A percentile compares a stretch with the other conserved stretches of the same genome.
These are phyloP conservation scores for Moesziomyces antarcticus DNA, from an alignment of 1,284 basidiomycete genomes.

Conservation along the genomic window DNA sequence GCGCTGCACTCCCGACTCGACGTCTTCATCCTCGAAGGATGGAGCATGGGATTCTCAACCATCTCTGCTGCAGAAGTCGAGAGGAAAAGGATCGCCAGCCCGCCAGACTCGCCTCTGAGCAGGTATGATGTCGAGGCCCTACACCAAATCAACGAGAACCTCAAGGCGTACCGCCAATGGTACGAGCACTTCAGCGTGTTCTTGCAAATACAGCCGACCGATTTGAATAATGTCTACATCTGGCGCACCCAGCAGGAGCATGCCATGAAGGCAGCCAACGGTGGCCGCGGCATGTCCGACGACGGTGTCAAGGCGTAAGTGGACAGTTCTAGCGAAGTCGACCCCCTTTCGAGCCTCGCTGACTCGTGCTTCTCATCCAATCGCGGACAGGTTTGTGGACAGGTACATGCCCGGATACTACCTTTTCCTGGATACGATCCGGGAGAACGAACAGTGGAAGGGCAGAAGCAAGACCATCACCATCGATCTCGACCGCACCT, in stretches of 20 bases:
- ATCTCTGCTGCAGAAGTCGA: slow-evolving; percentile 11
- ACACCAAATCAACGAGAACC: slow-evolving; percentile 34
- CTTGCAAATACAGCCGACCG: slow-evolving; percentile 33
- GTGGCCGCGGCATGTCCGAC: slow-evolving; percentile 37
- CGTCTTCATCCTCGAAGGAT: slow-evolving; percentile 45
- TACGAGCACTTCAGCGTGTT: slow-evolving; percentile 36
- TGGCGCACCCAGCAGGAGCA: slow-evolving; percentile 46
- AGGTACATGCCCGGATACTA: slow-evolving; percentile 71
- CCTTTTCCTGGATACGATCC: slow-evolving; percentile 32
- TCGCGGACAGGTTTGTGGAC: slow-evolving; percentile 27
- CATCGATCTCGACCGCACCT: slow-evolving; percentile 27
- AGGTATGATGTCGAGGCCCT: slow-evolving; percentile 20
- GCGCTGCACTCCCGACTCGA: slow-evolving; percentile 16
- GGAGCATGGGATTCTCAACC: slow-evolving; percentile 45
- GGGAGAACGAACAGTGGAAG: slow-evolving; percentile 29
- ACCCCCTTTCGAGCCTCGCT: no score
- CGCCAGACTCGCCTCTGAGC: slow-evolving; percentile 13
- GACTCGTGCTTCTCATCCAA: no score
- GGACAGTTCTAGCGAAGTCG: not conserved
- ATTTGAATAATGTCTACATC: slow-evolving; percentile 36
- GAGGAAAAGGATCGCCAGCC: slow-evolving; percentile 2
- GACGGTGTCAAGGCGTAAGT: slow-evolving; percentile 34
- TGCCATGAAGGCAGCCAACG: slow-evolving; percentile 44
- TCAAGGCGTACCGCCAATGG: slow-evolving; percentile 24
- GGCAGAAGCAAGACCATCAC: slow-evolving; percentile 37